These are phyloP conservation scores for Sphaerulina musiva DNA, from an alignment of 2,329 filamentous ascomycete species.

Conservation along the genomic window DNA sequence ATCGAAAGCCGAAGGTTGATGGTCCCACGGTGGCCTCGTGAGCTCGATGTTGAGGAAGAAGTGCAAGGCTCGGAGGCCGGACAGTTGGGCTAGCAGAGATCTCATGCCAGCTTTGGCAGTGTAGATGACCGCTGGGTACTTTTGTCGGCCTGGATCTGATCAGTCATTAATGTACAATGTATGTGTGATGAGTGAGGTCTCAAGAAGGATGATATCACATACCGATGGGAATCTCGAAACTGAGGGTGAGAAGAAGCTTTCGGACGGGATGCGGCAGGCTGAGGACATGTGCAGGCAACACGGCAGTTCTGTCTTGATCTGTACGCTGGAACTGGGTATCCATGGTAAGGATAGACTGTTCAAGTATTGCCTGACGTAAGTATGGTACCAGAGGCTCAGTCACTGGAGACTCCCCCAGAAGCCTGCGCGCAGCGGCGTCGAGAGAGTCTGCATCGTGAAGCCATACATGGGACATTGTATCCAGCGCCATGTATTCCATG, in stretches of 20 bases:
- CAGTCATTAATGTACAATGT: background rate
- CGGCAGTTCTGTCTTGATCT: slow-evolving; percentile 6
- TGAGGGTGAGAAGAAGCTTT: slow-evolving; percentile 3
- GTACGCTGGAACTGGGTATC: slow-evolving; percentile 9
- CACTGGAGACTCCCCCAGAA: slow-evolving; percentile 6
- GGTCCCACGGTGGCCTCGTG: slow-evolving; percentile 11
- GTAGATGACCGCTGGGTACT: slow-evolving; percentile 13
- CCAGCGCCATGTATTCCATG: slow-evolving; percentile 10
- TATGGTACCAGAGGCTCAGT: slow-evolving; percentile 6
- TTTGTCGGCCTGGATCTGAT: slow-evolving; percentile 4
- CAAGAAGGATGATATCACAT: background rate
- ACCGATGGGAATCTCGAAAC: slow-evolving; percentile 11
- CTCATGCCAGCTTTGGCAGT: slow-evolving; percentile 13
- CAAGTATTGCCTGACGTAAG: slow-evolving; percentile 10
- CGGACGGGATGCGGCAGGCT: slow-evolving; percentile 9
- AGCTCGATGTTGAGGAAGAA: slow-evolving; percentile 12
- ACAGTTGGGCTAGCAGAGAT: slow-evolving; percentile 10
- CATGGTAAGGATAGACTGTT: slow-evolving; percentile 10
- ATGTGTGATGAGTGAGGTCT: background rate
- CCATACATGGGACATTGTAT: slow-evolving; percentile 3
- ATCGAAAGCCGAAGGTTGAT: slow-evolving; percentile 7
- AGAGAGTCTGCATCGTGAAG: slow-evolving; percentile 3
- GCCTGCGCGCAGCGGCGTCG: background rate
- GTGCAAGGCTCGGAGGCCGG: slow-evolving; percentile 10
- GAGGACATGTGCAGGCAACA: background rate